phyloP scores from a whole-genome alignment of 2,329 filamentous ascomycete species.

The Epichloe sp. region DNA sequence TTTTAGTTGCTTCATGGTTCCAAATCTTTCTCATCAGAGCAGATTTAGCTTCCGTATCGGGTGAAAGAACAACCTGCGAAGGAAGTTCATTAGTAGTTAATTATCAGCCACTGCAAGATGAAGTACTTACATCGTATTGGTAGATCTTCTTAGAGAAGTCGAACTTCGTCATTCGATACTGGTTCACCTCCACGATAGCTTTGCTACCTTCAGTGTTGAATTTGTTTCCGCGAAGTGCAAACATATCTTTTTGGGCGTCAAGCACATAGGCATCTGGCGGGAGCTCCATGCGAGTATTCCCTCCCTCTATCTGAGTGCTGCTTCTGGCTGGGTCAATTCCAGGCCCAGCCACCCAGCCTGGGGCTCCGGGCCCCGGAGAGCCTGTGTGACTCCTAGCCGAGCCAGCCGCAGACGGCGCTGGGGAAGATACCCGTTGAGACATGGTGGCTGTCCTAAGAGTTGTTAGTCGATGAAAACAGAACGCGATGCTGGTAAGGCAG shows the following conservation, averaged over 20 bases:
- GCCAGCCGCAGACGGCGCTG: conserved; percentile 7
- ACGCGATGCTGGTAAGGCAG: not conserved
- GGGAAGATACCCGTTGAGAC: conserved; percentile 21
- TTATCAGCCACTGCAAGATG: too few species aligned
- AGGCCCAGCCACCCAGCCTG: conserved; percentile 17
- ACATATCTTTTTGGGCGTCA: conserved; percentile 20
- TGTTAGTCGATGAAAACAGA: not conserved
- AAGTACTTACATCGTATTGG: conserved; percentile 68
- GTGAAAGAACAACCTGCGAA: conserved; percentile 51
- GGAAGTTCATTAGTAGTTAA: not conserved
- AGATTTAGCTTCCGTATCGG: conserved; percentile 45
- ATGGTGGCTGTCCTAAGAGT: conserved; percentile 9
- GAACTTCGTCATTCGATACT: conserved; percentile 53
- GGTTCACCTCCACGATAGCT: conserved; percentile 52
- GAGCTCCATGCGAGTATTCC: conserved; percentile 39
- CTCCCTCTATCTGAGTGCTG: conserved; percentile 10
- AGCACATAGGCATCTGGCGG: conserved; percentile 41
- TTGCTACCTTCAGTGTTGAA: conserved; percentile 46
- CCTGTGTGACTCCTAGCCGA: not conserved
- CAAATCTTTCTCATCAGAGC: conserved; percentile 65
- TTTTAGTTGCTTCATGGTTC: conserved; percentile 48
- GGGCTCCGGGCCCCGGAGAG: conserved; percentile 1
- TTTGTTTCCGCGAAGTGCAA: conserved; percentile 20
- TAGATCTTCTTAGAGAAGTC: conserved; percentile 48
- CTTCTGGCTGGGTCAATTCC: conserved; percentile 33